These are phyloP conservation scores for Leccinellum luteum DNA, from an alignment of 768 basidiomycete species.

Conservation along the genomic window DNA sequence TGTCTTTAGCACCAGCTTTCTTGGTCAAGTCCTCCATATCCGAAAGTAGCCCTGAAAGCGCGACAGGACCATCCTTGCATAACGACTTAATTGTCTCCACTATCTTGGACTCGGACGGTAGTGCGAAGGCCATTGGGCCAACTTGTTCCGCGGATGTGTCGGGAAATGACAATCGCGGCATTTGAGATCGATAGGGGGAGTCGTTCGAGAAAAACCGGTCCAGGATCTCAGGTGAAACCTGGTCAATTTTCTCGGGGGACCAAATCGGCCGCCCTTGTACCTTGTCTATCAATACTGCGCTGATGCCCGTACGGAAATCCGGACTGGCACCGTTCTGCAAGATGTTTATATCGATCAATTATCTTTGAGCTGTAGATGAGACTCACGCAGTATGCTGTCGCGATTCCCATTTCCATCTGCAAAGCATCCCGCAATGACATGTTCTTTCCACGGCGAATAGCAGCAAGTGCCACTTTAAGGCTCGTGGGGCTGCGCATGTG, in stretches of 20 bases:
- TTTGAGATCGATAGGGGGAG: constrained; percentile 46
- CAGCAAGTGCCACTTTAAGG: constrained; percentile 82
- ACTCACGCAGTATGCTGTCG: constrained; percentile 87
- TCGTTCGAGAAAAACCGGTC: constrained; percentile 63
- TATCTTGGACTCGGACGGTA: constrained; percentile 81
- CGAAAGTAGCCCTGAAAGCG: constrained; percentile 21
- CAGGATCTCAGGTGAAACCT: constrained; percentile 58
- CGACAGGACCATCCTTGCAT: constrained; percentile 41
- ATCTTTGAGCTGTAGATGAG: constrained; percentile 3
- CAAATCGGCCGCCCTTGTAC: constrained; percentile 58
- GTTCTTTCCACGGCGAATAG: constrained; percentile 67
- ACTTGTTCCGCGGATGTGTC: constrained; percentile 29
- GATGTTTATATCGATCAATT: constrained; percentile 9
- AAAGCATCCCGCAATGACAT: constrained; percentile 65
- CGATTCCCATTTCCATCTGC: constrained; percentile 85
- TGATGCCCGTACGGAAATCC: constrained; percentile 85
- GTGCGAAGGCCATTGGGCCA: constrained; percentile 41
- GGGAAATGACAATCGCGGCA: constrained; percentile 45
- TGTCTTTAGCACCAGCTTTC: constrained; percentile 65
- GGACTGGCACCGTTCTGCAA: constrained; percentile 68
- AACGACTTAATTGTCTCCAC: constrained; percentile 48
- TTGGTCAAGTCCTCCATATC: constrained; percentile 21
- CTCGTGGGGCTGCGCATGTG: constrained; percentile 84
- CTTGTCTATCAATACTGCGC: constrained; percentile 58
- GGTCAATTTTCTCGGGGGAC: constrained; percentile 61